Conservation (phyloP, 1,284 basidiomycete species). For the Limonomyces culmigenus region DNA sequence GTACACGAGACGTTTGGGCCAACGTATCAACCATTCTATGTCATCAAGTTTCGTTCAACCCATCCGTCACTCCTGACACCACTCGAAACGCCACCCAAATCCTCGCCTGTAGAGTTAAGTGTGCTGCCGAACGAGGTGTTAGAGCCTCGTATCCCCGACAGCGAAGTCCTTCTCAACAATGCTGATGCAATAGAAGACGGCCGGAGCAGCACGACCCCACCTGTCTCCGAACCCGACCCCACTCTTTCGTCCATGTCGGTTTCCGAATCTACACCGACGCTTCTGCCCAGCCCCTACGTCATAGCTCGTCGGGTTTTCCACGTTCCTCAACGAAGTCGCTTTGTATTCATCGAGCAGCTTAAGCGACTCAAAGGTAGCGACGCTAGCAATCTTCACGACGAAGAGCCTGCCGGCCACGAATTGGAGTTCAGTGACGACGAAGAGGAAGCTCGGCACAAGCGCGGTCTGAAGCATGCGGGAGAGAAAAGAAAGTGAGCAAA, state of each 20-base stretch:
- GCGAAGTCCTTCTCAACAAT: no score
- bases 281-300: no score
- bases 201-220: no score
- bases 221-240: no score
- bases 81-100: neutral
- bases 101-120: neutral
- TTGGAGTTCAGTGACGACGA: slow-evolving; percentile 87
- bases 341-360: slow-evolving; percentile 60
- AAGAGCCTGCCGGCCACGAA: slow-evolving; percentile 75
- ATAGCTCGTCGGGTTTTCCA: slow-evolving; percentile 53
- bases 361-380: slow-evolving; percentile 64
- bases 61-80: neutral
- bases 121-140: no score
- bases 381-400: slow-evolving; percentile 84
- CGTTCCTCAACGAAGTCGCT: slow-evolving; percentile 58
- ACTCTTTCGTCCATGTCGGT: no score
- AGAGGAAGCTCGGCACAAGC: slow-evolving; percentile 55
- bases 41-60: slow-evolving; percentile 53
- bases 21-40: slow-evolving; percentile 65
- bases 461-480: slow-evolving; percentile 15
- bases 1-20: slow-evolving; percentile 86
- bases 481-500: slow-evolving; percentile 31
- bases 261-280: no score
- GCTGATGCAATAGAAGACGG: no score
- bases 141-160: no score